Evolutionary conservation across 129 eudicot species (phyloP), one percentile per base, ranked within the genome.

Genomic region (Logfia minima): DNA sequence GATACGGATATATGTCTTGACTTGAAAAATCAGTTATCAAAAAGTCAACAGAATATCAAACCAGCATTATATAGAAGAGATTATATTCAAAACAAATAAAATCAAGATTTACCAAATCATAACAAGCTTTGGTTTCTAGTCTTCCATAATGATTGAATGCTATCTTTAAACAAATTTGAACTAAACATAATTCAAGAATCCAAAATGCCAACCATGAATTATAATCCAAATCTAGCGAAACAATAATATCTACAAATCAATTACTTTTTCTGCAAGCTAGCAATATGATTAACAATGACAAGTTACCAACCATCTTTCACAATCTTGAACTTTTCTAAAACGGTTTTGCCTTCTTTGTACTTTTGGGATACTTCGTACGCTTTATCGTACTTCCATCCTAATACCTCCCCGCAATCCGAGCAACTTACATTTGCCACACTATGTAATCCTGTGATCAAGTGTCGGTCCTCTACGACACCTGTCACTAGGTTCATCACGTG

Each of bases 311-410:
- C 74, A 31, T 74, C 83, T 61, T 74, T 64, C 31, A 69, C 71
- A 68, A 75, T 79, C 28, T 85, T 85, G 63, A 39, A 85, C 34
- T 81, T 82, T 31, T 62, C 81, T n/a, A 82, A 72, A 24, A 85
- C 75, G 34, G 56, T 37, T 80, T 81, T 85, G 43, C 88, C 86
- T 74, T 77, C 79, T 61, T 85, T 82, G 72, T 85, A 82, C 28
- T 78, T 82, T 28, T 81, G 81, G 28, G 72, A 19, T 31, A 64
- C 71, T 8, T 77, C 60, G 35, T 77, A 85, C 1, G 81, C 84
- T 24, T 59, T 72, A 23, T 64, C 75, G 39, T 85, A 82, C 63
- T 70, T 85, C 86, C 84, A 85, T 22, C 88, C 84, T 62, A 85
- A 58, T 9, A 74, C 53, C 39, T 82, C 76, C 9, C 48, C 26